Evolutionary conservation across 2,329 filamentous ascomycete genomes (phyloP), one percentile per base, ranked within the genome.

Genomic region (Ophiostoma sp.): DNA sequence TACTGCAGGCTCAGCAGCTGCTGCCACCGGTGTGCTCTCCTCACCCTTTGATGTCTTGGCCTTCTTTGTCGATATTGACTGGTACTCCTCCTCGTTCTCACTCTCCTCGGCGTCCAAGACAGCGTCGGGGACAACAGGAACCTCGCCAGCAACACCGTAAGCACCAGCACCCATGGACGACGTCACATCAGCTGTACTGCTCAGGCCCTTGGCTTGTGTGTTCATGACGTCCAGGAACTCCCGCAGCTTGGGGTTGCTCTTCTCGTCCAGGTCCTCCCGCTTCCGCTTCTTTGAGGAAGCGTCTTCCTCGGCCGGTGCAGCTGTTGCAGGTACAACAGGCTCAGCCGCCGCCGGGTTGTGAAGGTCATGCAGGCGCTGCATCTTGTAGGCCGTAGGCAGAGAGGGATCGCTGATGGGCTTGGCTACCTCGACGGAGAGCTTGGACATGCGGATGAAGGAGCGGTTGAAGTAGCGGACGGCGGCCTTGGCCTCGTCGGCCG

Each of bases 401-500:
- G 82, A 79, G 71, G 82, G 81, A 79, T 88, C 86, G 79, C 83
- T 78, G 73, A 84, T 82, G 79, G 96, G 92, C 81, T 89, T 91
- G 73, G 96, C 96, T 79, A 96, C 85, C 84, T 98, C 95, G 75
- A 98, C 96, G 39, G 87, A 88, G 79, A 99, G 94, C 85, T 92
- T 97, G 73, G 95, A 97, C 93, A 98, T 96, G 78, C 94, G 93
- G 79, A 99, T 94, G 83, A 94, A 99, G 76, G 95, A 92, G 81
- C 90, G 93, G 86, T 99, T 95, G 87, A 98, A 98, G 85, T 97
- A 97, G 82, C 93, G 95, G 81, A 97, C 92, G 61, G 96, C 95
- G 79, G 91, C 89, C 73, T 89, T 86, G 73, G 96, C 96, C 80
- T 93, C 92, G 75, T 95, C 90, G 17, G 92, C 85, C 70, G 89